Evolutionary conservation across 176 grass and related monocot species (phyloP).

Genomic region (Miscanthus lutarioriparius): DNA sequence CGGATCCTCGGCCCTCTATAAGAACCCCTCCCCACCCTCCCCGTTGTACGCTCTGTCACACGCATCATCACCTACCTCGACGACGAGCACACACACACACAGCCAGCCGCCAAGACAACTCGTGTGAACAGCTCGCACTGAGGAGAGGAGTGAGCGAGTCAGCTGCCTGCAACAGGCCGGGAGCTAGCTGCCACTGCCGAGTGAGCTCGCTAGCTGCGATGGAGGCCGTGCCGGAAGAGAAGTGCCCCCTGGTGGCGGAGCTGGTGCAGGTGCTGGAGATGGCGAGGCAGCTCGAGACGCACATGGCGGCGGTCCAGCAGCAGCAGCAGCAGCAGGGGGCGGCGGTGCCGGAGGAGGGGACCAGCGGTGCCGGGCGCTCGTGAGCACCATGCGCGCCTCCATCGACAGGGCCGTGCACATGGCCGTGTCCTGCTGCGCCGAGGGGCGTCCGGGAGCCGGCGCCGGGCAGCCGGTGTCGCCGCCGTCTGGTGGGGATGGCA

Average conservation of each 20-base stretch:
- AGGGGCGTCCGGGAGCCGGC: neutral
- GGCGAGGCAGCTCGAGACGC: slow-evolving; percentile 59
- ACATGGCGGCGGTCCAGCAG: slow-evolving; percentile 42
- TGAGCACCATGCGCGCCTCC: slow-evolving; percentile 46
- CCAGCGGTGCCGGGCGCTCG: slow-evolving; percentile 52
- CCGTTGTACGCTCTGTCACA: neutral
- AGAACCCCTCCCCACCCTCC: slow-evolving; percentile 25
- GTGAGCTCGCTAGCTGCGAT: neutral
- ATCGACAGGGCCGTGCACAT: slow-evolving; percentile 68
- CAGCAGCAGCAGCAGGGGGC: neutral
- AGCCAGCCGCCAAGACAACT: neutral
- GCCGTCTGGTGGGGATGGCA: slow-evolving; percentile 37
- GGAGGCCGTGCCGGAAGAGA: slow-evolving; percentile 38
- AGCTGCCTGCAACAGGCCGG: neutral
- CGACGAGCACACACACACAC: neutral
- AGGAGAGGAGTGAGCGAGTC: neutral
- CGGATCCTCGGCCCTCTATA: slow-evolving; percentile 10
- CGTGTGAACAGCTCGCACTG: neutral
- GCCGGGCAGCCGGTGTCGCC: slow-evolving; percentile 39
- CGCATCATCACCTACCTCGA: neutral
- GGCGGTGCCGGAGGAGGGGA: neutral
- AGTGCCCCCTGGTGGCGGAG: slow-evolving; percentile 50
- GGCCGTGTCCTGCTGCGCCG: slow-evolving; percentile 26
- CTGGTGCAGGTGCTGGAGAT: slow-evolving; percentile 58
- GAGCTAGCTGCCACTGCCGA: neutral